A percentile compares a stretch with the other conserved stretches of the same genome.
Conservation (phyloP, 805 yeast genomes). For the Komagataella ulmi region DNA sequence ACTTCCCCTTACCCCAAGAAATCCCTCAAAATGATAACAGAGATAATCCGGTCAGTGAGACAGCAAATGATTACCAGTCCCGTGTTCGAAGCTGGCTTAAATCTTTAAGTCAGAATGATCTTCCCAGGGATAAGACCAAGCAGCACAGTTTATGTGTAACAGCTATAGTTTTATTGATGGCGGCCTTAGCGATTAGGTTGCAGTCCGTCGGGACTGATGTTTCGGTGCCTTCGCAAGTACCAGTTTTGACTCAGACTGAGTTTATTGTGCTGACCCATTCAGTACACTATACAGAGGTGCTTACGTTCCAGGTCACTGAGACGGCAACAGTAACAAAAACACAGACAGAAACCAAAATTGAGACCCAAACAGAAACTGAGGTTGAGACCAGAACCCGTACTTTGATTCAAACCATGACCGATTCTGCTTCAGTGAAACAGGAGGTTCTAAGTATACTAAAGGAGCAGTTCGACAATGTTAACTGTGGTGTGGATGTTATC, state of each 20-base stretch:
- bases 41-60: not conserved
- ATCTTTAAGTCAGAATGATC: not conserved
- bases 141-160: not conserved
- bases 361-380: not conserved
- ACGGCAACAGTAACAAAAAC: not conserved
- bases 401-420: not conserved
- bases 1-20: not conserved
- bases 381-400: not conserved
- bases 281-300: slow-evolving; percentile 2
- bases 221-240: not conserved
- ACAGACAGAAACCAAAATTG: not conserved
- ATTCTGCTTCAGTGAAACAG: not conserved
- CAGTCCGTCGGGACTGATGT: not conserved
- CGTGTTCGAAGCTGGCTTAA: not conserved
- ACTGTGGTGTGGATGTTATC: not conserved
- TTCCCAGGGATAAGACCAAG: not conserved
- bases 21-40: not conserved
- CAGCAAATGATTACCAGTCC: not conserved
- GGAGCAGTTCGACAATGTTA: not conserved
- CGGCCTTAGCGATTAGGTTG: not conserved
- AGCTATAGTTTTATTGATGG: not conserved
- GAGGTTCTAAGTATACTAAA: not conserved
- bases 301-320: not conserved
- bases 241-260: not conserved
- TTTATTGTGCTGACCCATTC: not conserved